A percentile compares a stretch with the other conserved stretches of the same genome.
phyloP scores from a whole-genome alignment of 148 eudicot genomes.

The Camellia japonica region DNA sequence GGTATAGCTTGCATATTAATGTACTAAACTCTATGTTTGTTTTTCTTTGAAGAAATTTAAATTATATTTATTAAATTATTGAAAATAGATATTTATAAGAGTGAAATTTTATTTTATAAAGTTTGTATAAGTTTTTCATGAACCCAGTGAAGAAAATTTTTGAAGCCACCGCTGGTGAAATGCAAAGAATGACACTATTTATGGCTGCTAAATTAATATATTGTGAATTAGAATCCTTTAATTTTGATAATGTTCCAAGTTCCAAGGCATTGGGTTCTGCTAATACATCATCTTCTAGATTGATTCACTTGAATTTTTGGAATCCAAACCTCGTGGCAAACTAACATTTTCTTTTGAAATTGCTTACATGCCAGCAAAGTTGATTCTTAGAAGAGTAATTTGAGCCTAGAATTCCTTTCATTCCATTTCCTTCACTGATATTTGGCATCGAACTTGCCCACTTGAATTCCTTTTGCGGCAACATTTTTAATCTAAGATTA shows the following conservation, averaged over 20 bases:
- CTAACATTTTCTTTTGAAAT: neutral
- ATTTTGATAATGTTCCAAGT: neutral
- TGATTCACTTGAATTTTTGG: no score
- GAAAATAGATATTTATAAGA: no score
- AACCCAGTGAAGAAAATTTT: no score
- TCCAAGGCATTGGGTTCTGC: neutral
- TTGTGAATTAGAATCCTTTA: no score
- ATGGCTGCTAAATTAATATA: neutral
- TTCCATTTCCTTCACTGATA: neutral
- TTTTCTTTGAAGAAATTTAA: no score
- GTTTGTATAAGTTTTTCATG: no score
- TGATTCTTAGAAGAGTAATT: neutral
- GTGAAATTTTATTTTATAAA: no score
- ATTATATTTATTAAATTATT: no score
- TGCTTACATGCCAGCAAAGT: neutral
- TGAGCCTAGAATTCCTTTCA: neutral
- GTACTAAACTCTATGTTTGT: no score
- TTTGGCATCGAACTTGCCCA: neutral
- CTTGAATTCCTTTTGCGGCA: neutral
- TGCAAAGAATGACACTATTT: neutral
- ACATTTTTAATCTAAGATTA: neutral
- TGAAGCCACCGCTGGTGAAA: no score
- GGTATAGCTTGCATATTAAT: no score
- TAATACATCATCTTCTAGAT: neutral
- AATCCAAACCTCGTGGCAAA: neutral